phyloP scores from a whole-genome alignment of 75 land plant species.

The Pseudotsuga menziesii region DNA sequence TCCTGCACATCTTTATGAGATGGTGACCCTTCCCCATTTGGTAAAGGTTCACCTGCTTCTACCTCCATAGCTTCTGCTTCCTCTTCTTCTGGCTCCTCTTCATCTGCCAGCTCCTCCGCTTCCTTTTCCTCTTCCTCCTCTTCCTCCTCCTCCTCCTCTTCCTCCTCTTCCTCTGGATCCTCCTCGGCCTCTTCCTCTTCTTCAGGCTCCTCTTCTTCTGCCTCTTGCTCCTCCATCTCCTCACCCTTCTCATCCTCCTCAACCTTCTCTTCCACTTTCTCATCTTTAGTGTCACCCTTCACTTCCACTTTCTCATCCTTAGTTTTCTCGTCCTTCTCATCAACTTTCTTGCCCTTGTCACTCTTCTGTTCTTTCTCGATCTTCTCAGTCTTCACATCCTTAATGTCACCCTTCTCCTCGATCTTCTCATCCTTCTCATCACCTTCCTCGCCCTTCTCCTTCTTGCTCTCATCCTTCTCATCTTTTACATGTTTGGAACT shows the following conservation, averaged over 20 bases:
- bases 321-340: background rate
- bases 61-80: conserved; percentile 3
- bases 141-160: background rate
- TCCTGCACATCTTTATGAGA: background rate
- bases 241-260: background rate
- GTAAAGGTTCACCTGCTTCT: background rate
- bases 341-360: background rate
- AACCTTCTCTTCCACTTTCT: background rate
- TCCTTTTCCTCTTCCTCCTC: background rate
- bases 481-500: background rate
- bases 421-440: background rate
- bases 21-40: conserved; percentile 1
- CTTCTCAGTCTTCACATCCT: background rate
- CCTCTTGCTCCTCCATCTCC: background rate
- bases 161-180: background rate
- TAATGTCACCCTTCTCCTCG: background rate
- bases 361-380: background rate
- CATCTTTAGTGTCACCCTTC: background rate
- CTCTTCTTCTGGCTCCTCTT: conserved; percentile 12
- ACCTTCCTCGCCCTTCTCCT: background rate
- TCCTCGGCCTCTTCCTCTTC: background rate
- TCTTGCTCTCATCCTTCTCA: background rate
- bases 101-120: background rate
- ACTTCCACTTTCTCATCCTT: background rate
- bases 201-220: background rate